Evolutionary conservation across 192 early-diverging fungal species (phyloP).

Genomic region (Allomyces arbusculus): DNA sequence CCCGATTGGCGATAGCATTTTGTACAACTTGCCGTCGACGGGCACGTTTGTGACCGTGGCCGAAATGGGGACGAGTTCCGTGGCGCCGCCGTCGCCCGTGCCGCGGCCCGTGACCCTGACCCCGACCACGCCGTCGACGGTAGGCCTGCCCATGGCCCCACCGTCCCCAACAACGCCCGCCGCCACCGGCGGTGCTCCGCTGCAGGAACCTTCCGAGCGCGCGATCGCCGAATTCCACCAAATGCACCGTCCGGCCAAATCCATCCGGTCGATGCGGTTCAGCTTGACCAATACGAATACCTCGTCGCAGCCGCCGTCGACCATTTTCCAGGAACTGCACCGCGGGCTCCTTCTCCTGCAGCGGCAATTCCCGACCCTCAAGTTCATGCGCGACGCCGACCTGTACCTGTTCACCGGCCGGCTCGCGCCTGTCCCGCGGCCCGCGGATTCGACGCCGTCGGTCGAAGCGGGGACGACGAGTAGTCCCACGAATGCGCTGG

Average conservation of each 20-base stretch:
- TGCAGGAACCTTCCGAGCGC: conserved; percentile 12
- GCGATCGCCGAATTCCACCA: conserved; percentile 39
- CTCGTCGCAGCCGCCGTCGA: conserved; percentile 17
- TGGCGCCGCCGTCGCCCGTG: no score
- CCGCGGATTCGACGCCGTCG: no score
- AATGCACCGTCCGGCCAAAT: conserved; percentile 26
- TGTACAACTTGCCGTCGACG: neutral
- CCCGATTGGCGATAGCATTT: neutral
- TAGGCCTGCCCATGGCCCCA: neutral
- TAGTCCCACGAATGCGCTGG: no score
- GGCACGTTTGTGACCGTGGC: no score
- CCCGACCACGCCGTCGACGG: no score
- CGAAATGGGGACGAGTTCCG: no score
- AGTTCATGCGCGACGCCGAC: conserved; percentile 17
- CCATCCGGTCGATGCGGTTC: conserved; percentile 29
- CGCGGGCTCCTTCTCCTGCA: conserved; percentile 19
- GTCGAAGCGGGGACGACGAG: no score
- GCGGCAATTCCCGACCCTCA: conserved; percentile 8
- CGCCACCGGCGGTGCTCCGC: neutral
- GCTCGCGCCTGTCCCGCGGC: conserved; percentile 2
- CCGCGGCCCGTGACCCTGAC: no score
- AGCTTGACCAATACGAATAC: conserved; percentile 24
- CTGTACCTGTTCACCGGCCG: conserved; percentile 26
- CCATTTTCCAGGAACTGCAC: conserved; percentile 39
- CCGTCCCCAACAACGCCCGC: neutral